These are phyloP conservation scores for Picea engelmannii DNA, from an alignment of 83 land plant species.

Conservation along the genomic window DNA sequence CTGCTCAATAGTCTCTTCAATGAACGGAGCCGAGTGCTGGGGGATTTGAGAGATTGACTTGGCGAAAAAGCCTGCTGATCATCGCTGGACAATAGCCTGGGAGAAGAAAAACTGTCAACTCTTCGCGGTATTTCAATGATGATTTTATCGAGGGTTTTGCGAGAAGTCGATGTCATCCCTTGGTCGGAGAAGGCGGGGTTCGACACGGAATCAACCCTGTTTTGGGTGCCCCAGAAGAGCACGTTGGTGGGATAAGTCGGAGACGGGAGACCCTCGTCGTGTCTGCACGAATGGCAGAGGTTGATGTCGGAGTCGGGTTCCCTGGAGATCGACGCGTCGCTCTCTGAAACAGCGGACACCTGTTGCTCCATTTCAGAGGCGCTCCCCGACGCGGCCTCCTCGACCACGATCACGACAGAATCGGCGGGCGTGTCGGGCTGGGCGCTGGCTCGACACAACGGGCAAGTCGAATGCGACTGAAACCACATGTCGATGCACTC, in stretches of 20 bases:
- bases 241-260: constrained; percentile 55
- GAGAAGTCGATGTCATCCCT: not conserved
- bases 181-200: constrained; percentile 5
- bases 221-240: constrained; percentile 57
- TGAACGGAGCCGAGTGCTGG: constrained; percentile 32
- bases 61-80: constrained; percentile 6
- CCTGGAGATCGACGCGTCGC: not conserved
- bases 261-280: not conserved
- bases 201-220: constrained; percentile 21
- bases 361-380: no score
- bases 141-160: constrained; percentile 14
- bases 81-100: not conserved
- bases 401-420: not conserved
- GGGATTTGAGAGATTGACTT: constrained; percentile 21
- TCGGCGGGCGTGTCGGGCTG: not conserved
- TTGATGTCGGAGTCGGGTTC: not conserved
- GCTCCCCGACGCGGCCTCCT: not conserved
- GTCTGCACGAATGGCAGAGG: constrained; percentile 11
- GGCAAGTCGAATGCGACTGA: constrained; percentile 42
- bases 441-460: constrained; percentile 45
- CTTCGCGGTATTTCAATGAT: constrained; percentile 43
- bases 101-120: not conserved
- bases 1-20: constrained; percentile 54
- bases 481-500: constrained; percentile 59
- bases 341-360: no score